phyloP scores from a whole-genome alignment of 2,329 filamentous ascomycete species.

The Mariannaea elegans region DNA sequence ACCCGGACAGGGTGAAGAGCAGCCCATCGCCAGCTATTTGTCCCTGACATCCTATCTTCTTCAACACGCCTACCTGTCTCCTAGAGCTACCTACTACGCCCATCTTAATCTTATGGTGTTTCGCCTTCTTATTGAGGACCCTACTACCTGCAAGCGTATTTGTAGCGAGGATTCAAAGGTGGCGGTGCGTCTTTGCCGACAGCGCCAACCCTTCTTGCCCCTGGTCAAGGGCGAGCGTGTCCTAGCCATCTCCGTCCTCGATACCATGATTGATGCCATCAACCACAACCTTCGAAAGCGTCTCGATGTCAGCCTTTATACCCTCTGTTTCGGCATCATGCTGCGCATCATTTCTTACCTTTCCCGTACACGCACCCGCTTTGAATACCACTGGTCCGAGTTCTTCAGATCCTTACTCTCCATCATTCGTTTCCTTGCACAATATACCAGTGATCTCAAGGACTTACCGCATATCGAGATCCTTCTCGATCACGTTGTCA shows the following conservation, averaged over 20 bases:
- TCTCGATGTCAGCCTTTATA: constrained; percentile 86
- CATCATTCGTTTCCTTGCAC: constrained; percentile 88
- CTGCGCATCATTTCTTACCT: constrained; percentile 86
- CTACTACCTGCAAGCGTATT: constrained; percentile 80
- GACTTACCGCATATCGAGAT: constrained; percentile 73
- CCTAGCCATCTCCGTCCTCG: constrained; percentile 79
- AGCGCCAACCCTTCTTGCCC: constrained; percentile 86
- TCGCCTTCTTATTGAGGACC: constrained; percentile 87
- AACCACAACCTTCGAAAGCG: constrained; percentile 91
- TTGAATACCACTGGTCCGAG: constrained; percentile 94
- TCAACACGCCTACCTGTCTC: constrained; percentile 89
- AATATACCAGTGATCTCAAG: constrained; percentile 82
- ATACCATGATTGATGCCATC: constrained; percentile 88
- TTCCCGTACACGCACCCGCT: constrained; percentile 80
- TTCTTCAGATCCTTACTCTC: constrained; percentile 90
- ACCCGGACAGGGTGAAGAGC: constrained; percentile 71
- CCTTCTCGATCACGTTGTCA: constrained; percentile 80
- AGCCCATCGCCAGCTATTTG: constrained; percentile 82
- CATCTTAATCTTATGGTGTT: constrained; percentile 87
- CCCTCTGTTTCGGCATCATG: constrained; percentile 81
- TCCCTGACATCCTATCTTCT: constrained; percentile 92
- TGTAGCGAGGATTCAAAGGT: constrained; percentile 81
- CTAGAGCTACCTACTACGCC: constrained; percentile 81
- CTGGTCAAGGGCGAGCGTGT: constrained; percentile 76
- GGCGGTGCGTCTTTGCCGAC: constrained; percentile 84